Evolutionary conservation across 495 filamentous ascomycete species (phyloP).

Genomic region (Tuber aestivum): DNA sequence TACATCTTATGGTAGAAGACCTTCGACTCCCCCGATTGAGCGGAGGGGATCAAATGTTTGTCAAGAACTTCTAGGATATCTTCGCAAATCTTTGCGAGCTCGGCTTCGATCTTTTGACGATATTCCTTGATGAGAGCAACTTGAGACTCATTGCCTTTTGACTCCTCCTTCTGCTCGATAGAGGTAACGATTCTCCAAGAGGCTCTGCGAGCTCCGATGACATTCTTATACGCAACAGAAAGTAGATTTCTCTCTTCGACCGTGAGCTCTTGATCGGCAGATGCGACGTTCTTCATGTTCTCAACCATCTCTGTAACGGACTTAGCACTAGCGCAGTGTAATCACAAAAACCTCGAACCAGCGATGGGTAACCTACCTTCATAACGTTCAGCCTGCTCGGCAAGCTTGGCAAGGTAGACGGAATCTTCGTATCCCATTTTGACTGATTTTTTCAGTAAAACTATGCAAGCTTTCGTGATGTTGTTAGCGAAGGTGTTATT

Average conservation of each 20-base stretch:
- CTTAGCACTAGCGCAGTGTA: slow-evolving; percentile 20
- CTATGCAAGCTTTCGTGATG: slow-evolving; percentile 1
- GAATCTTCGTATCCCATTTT: slow-evolving; percentile 99
- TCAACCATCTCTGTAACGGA: slow-evolving; percentile 87
- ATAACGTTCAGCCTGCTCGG: slow-evolving; percentile 99
- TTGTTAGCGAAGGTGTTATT: slow-evolving; percentile 14
- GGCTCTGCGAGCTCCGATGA: slow-evolving; percentile 96
- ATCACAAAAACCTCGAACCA: slow-evolving; percentile 9
- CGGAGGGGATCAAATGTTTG: slow-evolving; percentile 91
- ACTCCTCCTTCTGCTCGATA: slow-evolving; percentile 99
- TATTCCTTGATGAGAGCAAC: slow-evolving; percentile 97
- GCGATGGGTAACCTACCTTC: slow-evolving; percentile 65
- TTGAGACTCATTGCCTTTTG: slow-evolving; percentile 94
- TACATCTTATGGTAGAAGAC: slow-evolving; percentile 99
- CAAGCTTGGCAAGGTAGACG: slow-evolving; percentile 98
- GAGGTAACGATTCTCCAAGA: slow-evolving; percentile 99
- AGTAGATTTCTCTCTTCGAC: slow-evolving; percentile 99
- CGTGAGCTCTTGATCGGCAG: slow-evolving; percentile 91
- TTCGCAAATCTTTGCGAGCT: slow-evolving; percentile 98
- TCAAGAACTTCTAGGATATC: slow-evolving; percentile 97
- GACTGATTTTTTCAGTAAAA: slow-evolving; percentile 38
- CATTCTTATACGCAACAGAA: slow-evolving; percentile 99
- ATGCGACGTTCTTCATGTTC: slow-evolving; percentile 99
- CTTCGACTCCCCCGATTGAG: slow-evolving; percentile 96
- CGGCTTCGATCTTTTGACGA: slow-evolving; percentile 97